Base-by-base conservation (phyloP, 2,329 filamentous ascomycete species). In the Fusarium globosum region DNA sequence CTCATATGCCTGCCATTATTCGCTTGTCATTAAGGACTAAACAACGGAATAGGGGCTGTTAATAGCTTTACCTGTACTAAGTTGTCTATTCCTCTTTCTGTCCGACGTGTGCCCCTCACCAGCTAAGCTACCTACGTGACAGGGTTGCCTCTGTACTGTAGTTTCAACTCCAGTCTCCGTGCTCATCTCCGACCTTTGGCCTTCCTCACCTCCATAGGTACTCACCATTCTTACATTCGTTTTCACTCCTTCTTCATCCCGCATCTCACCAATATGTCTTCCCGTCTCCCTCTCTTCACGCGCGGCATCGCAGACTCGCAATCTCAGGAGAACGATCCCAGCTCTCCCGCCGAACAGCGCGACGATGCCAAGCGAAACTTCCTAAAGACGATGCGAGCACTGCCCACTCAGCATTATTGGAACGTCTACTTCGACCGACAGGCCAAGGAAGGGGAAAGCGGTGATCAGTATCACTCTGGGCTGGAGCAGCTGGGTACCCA, bases 281-380 rank as follows among this genome's bases (percentile, higher is more conserved):
- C 84, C 59, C 86, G 88, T 80, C 89, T 89, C 41, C 84, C 86
- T 64, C 85, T 91, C 80, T 88, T 91, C 79, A 92, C 90, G 48
- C 86, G 88, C 75, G 89, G 88, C 79, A 87, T 93, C 67, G 90
- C 92, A 38, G 85, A 86, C 65, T 86, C 89, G 62, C 87, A 91
- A 79, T 86, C 89, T 65, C 87, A 91, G 80, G 86, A 86, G 81
- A 86, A 89, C 71, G 84, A 88, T 56, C 83, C 88, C 53, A 89
- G 89, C 73, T 93, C 93, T 15, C 92, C 93, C 33, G 92, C 93
- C 62, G 90, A 91, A 78, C 88, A 91, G 82, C 91, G 93, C 78
- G 92, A 93, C 82, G 91, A 92, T 82, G 93, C 93, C 64, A 95
- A 95, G 90, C 91, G 93, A 85, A 95, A 95, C 85, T 93, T 95